Evolutionary conservation across 2,329 filamentous ascomycete genomes (phyloP), one percentile per base, ranked within the genome.

Genomic region (Fusarium beomiforme): DNA sequence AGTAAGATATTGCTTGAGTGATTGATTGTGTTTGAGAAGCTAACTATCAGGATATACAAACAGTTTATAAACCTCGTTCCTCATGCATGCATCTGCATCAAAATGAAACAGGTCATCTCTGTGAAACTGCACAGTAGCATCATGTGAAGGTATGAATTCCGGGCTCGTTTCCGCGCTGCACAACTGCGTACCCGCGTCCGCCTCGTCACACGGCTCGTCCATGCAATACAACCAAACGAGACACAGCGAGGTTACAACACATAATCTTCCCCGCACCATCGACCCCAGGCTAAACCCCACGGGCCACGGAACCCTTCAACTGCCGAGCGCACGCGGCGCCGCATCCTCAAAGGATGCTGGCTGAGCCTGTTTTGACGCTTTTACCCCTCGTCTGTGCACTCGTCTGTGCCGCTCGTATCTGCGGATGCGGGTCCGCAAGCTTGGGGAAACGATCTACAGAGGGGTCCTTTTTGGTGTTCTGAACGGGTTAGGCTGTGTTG

Each of bases 351-450:
- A 3, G 24, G 19, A 41, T 13, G 5, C 21, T 19, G 12, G 21
- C 8, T 8, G 6, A 33, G 44, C 44, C 31, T 14, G 26, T 39
- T 21, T 16, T 37, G 17, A 5, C n/a, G 39, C n/a, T 14, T 29
- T 19, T 54, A 34, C 34, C 56, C 56, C 56, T 59, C 56, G 17
- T 42, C 37, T 21, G 39, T 53, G 50, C 43, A 8, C 47, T 54
- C 56, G 47, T 55, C 26, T 55, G 17, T 29, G 49, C 50, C 43
- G 6, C 47, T 54, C 56, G 47, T 42, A 29, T 42, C 17, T 71
- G 67, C 69, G 69, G 69, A 24, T 13, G 36, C 72, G 72, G 64
- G 33, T 70, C 72, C 72, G 72, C 58, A 49, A 29, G 37, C 4
- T 24, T 43, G 3, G 36, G 49, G 49, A 51, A 51, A 12, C 9